Base-by-base conservation (phyloP, 768 basidiomycete genomes). In the Rhodotorula taiwanensis region DNA sequence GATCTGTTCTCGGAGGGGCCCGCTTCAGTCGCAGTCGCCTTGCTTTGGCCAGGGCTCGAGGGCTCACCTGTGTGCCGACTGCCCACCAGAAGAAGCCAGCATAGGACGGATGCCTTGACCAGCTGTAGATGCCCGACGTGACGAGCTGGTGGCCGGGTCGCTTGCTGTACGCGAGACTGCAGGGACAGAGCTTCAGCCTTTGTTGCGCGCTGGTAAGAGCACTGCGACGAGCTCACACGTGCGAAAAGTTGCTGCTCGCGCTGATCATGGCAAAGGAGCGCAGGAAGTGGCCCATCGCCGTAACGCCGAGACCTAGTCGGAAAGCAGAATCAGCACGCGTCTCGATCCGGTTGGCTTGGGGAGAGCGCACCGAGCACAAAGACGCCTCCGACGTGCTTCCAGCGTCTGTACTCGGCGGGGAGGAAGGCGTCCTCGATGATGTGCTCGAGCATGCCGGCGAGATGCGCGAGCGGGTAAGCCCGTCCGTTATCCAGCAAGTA, bases 41-140 rank as follows among this genome's bases (percentile, higher is more conserved):
- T 14, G 11, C 15, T 10, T n/a, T n/a, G n/a, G n/a, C n/a, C n/a
- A n/a, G n/a, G n/a, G n/a, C n/a, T n/a, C n/a, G n/a, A n/a, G n/a
- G 25, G 9, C 60, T 13, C 36, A 64, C 67, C 74, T 99, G 95
- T 0, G 91, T 95, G 4, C 93, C 91, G 31, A 99, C 72, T 0
- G 91, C 92, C 95, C 95, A 98, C 75, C 94, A 98, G 76, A 88
- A 94, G 79, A 97, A 99, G 4, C 93, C 95, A 3, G 89, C 83
- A 71, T 99, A 99, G 0, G 94, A 95, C 16, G 95, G 95, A 76
- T 99, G 95, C 20, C 95, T 84, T 64, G 64, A 79, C 85, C 74
- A 95, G 88, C 82, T 80, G 71, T 98, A 99, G 55, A 99, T 80
- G 21, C 95, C 95, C 67, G 84, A 80, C 8, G 87, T 95, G 30